These are phyloP conservation scores for Trametes maxima DNA, from an alignment of 768 basidiomycete species.

Conservation along the genomic window DNA sequence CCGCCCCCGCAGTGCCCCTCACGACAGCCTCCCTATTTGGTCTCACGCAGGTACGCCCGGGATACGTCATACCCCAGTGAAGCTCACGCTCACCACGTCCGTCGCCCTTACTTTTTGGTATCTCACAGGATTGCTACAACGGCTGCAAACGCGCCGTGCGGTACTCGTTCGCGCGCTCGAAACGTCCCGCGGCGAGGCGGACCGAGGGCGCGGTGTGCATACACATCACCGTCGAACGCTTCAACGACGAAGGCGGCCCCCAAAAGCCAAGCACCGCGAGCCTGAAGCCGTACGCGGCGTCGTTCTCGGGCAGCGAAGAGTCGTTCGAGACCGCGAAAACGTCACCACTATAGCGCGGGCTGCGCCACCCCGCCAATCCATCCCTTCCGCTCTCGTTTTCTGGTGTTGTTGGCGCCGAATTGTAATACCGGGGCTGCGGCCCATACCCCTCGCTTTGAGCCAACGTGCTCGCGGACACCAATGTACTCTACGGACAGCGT, in stretches of 20 bases:
- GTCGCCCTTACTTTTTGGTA: background rate
- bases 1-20: slow-evolving; percentile 22
- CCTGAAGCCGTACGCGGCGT: too few relatives aligned
- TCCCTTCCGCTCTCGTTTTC: too few relatives aligned
- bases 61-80: background rate
- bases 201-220: background rate
- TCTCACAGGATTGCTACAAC: background rate
- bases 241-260: background rate
- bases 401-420: too few relatives aligned
- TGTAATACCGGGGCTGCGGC: too few relatives aligned
- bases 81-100: background rate
- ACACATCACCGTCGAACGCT: background rate
- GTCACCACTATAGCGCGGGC: too few relatives aligned
- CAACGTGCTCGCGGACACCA: too few relatives aligned
- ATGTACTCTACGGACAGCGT: too few relatives aligned
- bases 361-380: too few relatives aligned
- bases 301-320: too few relatives aligned
- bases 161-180: background rate
- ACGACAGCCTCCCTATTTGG: slow-evolving; percentile 21
- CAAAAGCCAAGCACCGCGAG: too few relatives aligned
- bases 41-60: slow-evolving; percentile 1
- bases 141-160: background rate
- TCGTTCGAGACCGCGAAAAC: too few relatives aligned
- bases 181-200: background rate
- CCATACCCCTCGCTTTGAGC: too few relatives aligned